These are phyloP conservation scores for Phylloporus arenicola DNA, from an alignment of 768 basidiomycete species.

Conservation along the genomic window DNA sequence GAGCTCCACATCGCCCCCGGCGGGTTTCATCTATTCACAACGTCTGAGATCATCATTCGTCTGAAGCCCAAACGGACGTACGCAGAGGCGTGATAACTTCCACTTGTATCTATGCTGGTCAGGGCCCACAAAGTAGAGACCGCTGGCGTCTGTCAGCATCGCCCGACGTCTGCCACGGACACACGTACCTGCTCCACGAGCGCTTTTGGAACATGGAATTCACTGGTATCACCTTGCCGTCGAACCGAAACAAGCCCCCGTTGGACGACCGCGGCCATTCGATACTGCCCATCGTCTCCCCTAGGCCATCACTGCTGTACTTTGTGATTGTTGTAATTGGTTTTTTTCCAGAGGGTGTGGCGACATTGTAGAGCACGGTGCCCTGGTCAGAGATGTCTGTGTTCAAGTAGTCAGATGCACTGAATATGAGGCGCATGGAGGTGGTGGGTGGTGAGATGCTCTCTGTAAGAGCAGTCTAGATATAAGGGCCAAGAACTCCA, in stretches of 20 bases:
- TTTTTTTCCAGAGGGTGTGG: not conserved
- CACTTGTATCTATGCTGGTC: conserved; percentile 26
- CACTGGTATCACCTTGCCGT: not conserved
- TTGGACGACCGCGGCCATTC: not conserved
- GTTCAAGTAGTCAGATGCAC: conserved; percentile 12
- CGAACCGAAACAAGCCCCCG: conserved; percentile 1
- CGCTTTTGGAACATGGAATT: not conserved
- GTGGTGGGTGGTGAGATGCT: too few species aligned
- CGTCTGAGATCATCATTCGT: too few species aligned
- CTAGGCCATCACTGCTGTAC: not conserved
- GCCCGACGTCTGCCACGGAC: too few species aligned
- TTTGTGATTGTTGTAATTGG: conserved; percentile 9
- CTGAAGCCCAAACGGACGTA: not conserved
- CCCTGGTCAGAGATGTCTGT: conserved; percentile 11
- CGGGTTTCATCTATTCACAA: not conserved
- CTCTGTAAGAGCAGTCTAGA: too few species aligned
- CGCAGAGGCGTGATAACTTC: conserved; percentile 15
- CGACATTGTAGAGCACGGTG: conserved; percentile 4
- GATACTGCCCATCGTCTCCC: conserved; percentile 5
- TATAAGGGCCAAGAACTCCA: too few species aligned
- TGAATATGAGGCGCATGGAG: not conserved
- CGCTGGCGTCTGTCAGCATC: conserved; percentile 5
- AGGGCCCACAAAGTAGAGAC: conserved; percentile 22
- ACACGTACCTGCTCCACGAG: not conserved
- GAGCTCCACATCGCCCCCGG: not conserved